Base-by-base conservation (phyloP, 2,329 filamentous ascomycete species). In the Claviceps humidiphila region DNA sequence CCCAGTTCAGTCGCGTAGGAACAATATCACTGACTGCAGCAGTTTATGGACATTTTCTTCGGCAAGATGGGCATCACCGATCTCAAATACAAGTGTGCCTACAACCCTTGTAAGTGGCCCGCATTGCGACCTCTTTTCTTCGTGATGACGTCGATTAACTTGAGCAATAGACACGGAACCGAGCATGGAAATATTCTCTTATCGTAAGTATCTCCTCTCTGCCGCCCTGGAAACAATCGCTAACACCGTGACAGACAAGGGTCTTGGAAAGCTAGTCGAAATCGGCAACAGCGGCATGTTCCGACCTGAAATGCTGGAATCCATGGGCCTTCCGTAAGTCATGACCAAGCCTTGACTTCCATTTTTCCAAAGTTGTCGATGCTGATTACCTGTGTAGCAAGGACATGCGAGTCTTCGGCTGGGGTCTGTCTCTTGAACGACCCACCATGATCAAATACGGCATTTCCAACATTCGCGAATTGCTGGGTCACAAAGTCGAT, bases 221-320 rank as follows among this genome's bases (percentile, higher is more conserved):
- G 42, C 30, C 13, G 4, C 16, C 11, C 2, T 16, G 41, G 34
- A 17, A 48, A 8, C 8, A 11, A 37, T 40, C 2, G 39, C 30
- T 53, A 47, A 53, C 4, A 8, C 3, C 26, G 38, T 20, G 4
- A 24, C 13, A 54, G 54, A 97, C 75, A 80, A 85, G 63, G 91
- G 89, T 3, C 74, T 96, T 49, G 81, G 81, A 62, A 95, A 95
- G 74, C 85, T 94, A 73, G 88, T 97, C 26, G 93, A 97, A 73
- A 97, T 97, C 65, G 93, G 93, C 55, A 97, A 98, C 74, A 91
- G 85, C 61, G 93, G 93, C 57, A 97, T 98, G 90, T 98, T 98
- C 82, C 79, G 93, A 59, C 90, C 93, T 1, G 93, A 98, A 71
- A 96, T 97, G 91, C 70, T 96, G 63, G 86, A 95, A 71, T 76